Conservation (phyloP, 495 filamentous ascomycete genomes). For the Letharia lupina region DNA sequence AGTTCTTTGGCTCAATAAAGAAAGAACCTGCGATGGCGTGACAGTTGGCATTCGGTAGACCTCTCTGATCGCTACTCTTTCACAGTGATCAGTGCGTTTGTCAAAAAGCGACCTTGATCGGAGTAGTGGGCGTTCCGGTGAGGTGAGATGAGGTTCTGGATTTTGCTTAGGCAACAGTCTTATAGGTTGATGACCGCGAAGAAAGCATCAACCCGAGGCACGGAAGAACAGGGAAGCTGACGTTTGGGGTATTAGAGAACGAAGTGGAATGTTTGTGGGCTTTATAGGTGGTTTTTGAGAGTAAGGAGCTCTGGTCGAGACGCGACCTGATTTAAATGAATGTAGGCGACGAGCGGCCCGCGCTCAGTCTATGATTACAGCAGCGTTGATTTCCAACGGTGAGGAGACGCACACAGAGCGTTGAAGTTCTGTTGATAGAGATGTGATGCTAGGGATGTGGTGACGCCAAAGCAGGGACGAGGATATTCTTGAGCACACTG, state of each 20-base stretch:
- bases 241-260: not conserved
- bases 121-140: not conserved
- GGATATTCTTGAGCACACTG: not conserved
- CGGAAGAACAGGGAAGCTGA: not conserved
- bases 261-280: not conserved
- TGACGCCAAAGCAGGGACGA: not conserved
- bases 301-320: not conserved
- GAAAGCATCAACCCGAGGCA: not conserved
- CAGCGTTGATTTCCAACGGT: not conserved
- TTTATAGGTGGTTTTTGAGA: not conserved
- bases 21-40: not conserved
- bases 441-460: not conserved
- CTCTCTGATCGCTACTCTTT: no score
- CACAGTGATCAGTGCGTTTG: not conserved
- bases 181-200: not conserved
- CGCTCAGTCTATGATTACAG: slow-evolving; percentile 5
- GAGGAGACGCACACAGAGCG: not conserved
- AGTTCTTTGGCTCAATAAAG: not conserved
- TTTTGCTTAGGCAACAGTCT: not conserved
- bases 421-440: slow-evolving; percentile 3
- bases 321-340: not conserved
- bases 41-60: not conserved
- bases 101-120: not conserved
- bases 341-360: slow-evolving; percentile 2
- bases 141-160: not conserved